Evolutionary conservation across 169 alveolate species (phyloP).

Genomic region (Plasmodium berghei): DNA sequence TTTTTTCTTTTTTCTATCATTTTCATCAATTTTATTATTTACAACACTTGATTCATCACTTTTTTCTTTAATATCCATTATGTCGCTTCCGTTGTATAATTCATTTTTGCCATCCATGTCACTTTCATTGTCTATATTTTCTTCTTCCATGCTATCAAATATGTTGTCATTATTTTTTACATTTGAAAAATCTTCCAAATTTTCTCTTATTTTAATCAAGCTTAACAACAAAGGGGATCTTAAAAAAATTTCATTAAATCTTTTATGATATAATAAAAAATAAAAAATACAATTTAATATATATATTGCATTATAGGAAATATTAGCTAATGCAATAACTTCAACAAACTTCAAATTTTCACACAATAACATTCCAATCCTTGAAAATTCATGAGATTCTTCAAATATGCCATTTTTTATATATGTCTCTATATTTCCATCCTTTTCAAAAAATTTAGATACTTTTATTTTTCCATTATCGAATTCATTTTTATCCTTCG

Average conservation of each 20-base stretch:
- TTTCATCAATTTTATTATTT: background rate
- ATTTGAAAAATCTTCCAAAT: constrained; percentile 22
- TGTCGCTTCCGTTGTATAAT: constrained; percentile 6
- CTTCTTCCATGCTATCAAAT: background rate
- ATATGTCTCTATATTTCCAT: background rate
- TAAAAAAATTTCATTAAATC: constrained; percentile 17
- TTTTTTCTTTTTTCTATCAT: no score
- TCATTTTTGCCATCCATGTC: background rate
- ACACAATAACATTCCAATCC: constrained; percentile 32
- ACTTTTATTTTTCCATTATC: background rate
- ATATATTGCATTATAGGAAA: constrained; percentile 36
- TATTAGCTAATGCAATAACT: constrained; percentile 21
- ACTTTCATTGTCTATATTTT: constrained; percentile 1
- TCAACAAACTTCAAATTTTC: constrained; percentile 48
- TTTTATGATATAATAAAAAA: constrained; percentile 50
- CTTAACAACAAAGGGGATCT: constrained; percentile 15
- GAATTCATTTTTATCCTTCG: background rate
- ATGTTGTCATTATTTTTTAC: constrained; percentile 20
- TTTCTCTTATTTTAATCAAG: constrained; percentile 56
- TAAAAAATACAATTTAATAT: constrained; percentile 44
- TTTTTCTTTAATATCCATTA: background rate
- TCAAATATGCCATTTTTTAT: constrained; percentile 4
- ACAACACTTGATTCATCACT: background rate
- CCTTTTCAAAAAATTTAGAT: background rate
- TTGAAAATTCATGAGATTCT: constrained; percentile 7